These are phyloP conservation scores for Aspergillus amoenus DNA, from an alignment of 2,329 filamentous ascomycete genomes.

Conservation along the genomic window DNA sequence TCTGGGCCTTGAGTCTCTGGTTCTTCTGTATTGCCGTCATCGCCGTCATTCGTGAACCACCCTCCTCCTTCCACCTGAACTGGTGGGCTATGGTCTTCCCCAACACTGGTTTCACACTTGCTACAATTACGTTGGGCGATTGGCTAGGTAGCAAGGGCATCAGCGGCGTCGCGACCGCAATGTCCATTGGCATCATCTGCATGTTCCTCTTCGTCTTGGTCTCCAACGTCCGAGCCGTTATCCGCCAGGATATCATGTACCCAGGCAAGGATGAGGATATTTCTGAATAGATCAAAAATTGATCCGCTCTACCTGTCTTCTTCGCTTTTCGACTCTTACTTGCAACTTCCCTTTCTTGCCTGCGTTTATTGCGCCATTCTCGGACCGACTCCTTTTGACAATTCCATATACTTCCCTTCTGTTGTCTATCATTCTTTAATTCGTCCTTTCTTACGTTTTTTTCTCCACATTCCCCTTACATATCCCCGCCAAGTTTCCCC, in stretches of 20 bases:
- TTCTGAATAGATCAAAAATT: constrained; percentile 22
- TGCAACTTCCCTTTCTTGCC: background rate
- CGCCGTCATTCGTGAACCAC: constrained; percentile 43
- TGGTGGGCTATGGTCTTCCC: constrained; percentile 70
- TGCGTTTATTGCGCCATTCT: background rate
- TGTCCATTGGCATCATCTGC: constrained; percentile 56
- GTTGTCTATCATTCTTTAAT: background rate
- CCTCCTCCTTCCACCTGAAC: constrained; percentile 50
- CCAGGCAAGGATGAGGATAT: constrained; percentile 62
- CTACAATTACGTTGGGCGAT: constrained; percentile 58
- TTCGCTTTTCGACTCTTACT: background rate
- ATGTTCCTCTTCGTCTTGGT: constrained; percentile 57
- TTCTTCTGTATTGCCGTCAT: constrained; percentile 55
- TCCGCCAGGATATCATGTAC: constrained; percentile 55
- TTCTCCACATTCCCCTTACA: background rate
- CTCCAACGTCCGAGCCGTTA: constrained; percentile 52
- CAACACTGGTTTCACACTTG: constrained; percentile 63
- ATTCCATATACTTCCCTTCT: background rate
- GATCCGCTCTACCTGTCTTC: background rate
- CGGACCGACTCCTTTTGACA: background rate
- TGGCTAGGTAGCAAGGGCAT: constrained; percentile 53
- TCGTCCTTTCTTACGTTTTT: background rate
- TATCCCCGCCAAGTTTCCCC: background rate
- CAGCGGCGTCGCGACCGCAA: constrained; percentile 54
- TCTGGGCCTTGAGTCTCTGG: constrained; percentile 65